These are phyloP conservation scores for Pseudonitzschia delicatissima DNA, from an alignment of 108 stramenopile genomes.

Conservation along the genomic window DNA sequence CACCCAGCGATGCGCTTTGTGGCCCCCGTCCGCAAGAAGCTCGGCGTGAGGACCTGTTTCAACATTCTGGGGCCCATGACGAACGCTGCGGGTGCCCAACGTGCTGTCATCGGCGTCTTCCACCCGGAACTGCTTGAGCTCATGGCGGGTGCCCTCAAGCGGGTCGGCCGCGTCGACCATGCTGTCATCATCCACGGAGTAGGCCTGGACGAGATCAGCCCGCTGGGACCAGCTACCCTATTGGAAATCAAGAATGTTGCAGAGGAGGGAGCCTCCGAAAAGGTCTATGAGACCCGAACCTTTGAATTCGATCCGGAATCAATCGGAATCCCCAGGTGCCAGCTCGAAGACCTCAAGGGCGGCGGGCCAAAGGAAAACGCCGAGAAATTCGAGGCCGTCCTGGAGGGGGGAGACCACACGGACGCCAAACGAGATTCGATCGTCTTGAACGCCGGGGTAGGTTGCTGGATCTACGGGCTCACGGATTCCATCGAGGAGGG, in stretches of 20 bases:
- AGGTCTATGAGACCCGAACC: conserved; percentile 63
- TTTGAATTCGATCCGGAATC: conserved; percentile 86
- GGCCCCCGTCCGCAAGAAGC: conserved; percentile 91
- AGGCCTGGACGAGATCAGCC: conserved; percentile 97
- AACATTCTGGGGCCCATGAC: conserved; percentile 99
- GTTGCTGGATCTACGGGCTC: conserved; percentile 94
- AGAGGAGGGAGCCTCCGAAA: conserved; percentile 54
- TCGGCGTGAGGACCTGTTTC: conserved; percentile 94
- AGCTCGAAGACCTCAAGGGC: conserved; percentile 89
- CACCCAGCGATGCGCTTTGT: conserved; percentile 97
- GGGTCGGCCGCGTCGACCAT: conserved; percentile 94
- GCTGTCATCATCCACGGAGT: conserved; percentile 97
- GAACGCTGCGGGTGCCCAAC: conserved; percentile 95
- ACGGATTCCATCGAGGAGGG: conserved; percentile 87
- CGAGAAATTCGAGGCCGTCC: conserved; percentile 79
- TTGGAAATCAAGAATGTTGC: conserved; percentile 86
- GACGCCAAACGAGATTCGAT: conserved; percentile 96
- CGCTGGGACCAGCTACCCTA: conserved; percentile 90
- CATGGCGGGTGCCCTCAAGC: conserved; percentile 88
- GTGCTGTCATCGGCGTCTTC: conserved; percentile 97
- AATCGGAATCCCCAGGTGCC: conserved; percentile 87
- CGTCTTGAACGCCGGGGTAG: conserved; percentile 95
- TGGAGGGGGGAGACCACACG: conserved; percentile 83
- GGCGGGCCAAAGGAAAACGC: conserved; percentile 94
- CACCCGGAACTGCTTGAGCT: conserved; percentile 81